phyloP scores from a whole-genome alignment of 2,329 filamentous ascomycete genomes.

The Aschersonia sp. region DNA sequence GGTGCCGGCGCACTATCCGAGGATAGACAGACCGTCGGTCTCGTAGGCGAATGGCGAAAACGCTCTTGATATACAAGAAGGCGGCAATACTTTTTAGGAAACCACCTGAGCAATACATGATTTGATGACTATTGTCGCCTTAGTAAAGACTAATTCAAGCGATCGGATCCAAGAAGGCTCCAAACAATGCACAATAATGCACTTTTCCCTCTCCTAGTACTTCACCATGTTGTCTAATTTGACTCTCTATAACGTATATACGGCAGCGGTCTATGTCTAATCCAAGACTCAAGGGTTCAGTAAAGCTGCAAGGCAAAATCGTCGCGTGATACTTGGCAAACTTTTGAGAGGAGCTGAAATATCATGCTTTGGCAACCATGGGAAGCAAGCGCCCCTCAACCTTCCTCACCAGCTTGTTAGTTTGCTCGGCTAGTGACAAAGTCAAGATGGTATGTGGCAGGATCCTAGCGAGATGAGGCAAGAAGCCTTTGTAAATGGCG shows the following conservation, averaged over 20 bases:
- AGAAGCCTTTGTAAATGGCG: conserved; percentile 95
- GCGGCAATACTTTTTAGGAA: too few relatives aligned
- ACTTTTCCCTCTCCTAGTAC: background rate
- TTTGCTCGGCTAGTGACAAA: conserved; percentile 87
- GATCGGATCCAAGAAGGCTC: too few relatives aligned
- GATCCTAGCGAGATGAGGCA: conserved; percentile 87
- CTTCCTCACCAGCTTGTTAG: conserved; percentile 77
- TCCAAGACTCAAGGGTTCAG: background rate
- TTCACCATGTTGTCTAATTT: background rate
- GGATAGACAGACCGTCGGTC: conserved; percentile 20
- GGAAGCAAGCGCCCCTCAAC: conserved; percentile 50
- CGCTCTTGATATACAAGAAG: too few relatives aligned
- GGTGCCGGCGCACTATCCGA: conserved; percentile 51
- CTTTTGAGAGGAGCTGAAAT: background rate
- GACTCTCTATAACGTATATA: background rate
- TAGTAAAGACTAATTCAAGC: too few relatives aligned
- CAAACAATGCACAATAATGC: too few relatives aligned
- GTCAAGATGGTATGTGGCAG: conserved; percentile 92
- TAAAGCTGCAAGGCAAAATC: too few relatives aligned
- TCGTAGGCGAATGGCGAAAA: background rate
- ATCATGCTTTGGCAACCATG: conserved; percentile 14
- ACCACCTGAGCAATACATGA: too few relatives aligned
- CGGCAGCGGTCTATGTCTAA: conserved; percentile 4
- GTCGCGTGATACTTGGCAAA: too few relatives aligned
- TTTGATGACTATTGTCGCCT: too few relatives aligned